Evolutionary conservation across 345 rosid genomes (phyloP).

Genomic region (Aegle marmelos): DNA sequence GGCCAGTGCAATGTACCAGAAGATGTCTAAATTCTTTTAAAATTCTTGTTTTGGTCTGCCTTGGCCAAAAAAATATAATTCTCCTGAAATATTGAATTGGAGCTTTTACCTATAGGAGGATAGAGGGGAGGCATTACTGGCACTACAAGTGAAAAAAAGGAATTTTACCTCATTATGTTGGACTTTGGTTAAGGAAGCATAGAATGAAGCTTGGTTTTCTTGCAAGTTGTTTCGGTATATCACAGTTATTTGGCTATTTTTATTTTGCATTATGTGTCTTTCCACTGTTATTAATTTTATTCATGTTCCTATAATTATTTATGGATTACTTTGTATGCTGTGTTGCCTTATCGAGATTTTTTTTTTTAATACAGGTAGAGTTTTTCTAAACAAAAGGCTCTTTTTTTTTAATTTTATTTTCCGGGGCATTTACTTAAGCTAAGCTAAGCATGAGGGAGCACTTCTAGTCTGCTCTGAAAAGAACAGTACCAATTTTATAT

Average conservation of each 20-base stretch:
- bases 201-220: background rate
- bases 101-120: background rate
- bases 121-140: background rate
- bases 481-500: background rate
- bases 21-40: background rate
- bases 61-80: background rate
- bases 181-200: background rate
- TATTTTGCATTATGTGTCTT: background rate
- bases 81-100: background rate
- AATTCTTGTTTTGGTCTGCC: background rate
- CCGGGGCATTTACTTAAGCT: too few species aligned
- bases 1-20: background rate
- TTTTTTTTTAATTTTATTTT: too few species aligned
- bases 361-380: background rate
- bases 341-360: background rate
- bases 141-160: background rate
- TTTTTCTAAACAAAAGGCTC: background rate
- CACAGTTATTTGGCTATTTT: background rate
- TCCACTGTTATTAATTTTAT: background rate
- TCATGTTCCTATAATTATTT: background rate
- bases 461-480: slow-evolving; percentile 8
- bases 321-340: background rate
- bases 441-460: slow-evolving; percentile 19
- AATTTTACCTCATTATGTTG: background rate
- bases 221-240: background rate